Base-by-base conservation (phyloP, 345 rosid species). In the Melaleuca quinquenervia region DNA sequence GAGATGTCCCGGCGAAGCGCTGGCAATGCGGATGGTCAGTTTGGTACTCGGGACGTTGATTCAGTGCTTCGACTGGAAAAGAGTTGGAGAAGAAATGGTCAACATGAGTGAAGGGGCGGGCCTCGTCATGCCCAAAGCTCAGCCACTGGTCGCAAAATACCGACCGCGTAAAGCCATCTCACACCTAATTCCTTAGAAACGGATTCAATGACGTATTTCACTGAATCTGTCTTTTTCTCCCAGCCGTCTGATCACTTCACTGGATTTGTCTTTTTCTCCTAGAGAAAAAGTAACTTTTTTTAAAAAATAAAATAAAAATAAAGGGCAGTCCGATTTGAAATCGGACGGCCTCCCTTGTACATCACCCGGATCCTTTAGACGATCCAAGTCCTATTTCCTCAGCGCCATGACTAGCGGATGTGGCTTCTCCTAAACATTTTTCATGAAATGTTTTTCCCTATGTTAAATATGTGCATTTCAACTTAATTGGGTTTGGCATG, bases 1-100 rank as follows among this genome's bases (percentile, higher is more conserved):
- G 78, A 48, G 89, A 29, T 92, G 94, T 50, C 94, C 96, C 0
- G 95, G 93, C 2, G 93, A 92, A 27, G 88, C 74, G 5, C 64
- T 92, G 84, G 91, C 90, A 3, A 82, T 85, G 24, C 80, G 90
- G n/a, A 60, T 92, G 58, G 51, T 91, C 49, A 87, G 84, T 26
- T 87, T 91, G 88, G 82, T 90, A 7, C 32, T 91, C 49, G 93
- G 91, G 20, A 74, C 90, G 26, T 29, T 92, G 84, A 86, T 93
- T 86, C 95, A 91, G 16, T 90, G 91, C 87, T 92, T 92, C 51
- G 92, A 90, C 58, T 90, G 91, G 92, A 87, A 85, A 82, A 86
- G 89, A 82, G 78, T 60, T 20, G 84, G 90, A 1, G 87, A 90
- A 49, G 90, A 90, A 62, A 64, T 85, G 87, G 90, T 92, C 74